Percentiles rank a stretch among this genome's conserved stretches.
phyloP scores from a whole-genome alignment of 495 filamentous ascomycete species.

The Paragyromitra xinjiangensis region DNA sequence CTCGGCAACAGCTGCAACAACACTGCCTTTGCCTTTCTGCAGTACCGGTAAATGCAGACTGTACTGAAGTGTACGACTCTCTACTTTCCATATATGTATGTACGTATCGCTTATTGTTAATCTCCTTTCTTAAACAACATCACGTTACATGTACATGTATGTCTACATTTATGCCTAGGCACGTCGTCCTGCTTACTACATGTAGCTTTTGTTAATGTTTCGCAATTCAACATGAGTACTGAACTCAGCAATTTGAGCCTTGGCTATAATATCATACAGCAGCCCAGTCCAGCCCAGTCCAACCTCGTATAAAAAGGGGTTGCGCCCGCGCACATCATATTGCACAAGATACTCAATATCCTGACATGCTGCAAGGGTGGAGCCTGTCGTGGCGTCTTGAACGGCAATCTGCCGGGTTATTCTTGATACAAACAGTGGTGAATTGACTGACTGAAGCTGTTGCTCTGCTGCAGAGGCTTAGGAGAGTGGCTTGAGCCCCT shows the following conservation, averaged over 20 bases:
- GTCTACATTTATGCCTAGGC: not conserved
- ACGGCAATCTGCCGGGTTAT: conserved; percentile 44
- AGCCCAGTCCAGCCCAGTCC: not conserved
- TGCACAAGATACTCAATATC: conserved; percentile 45
- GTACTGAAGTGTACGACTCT: conserved; percentile 2
- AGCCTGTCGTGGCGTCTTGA: conserved; percentile 49
- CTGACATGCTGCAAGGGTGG: conserved; percentile 41
- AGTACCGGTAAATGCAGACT: conserved; percentile 5
- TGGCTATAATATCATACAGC: conserved; percentile 18
- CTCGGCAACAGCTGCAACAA: conserved; percentile 30
- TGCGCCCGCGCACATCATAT: conserved; percentile 44
- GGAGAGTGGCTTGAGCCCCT: conserved; percentile 44
- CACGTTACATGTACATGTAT: not conserved
- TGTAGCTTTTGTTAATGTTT: conserved; percentile 19
- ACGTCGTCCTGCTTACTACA: conserved; percentile 30
- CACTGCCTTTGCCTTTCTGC: conserved; percentile 1
- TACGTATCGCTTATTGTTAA: not conserved
- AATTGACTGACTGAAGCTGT: conserved; percentile 3
- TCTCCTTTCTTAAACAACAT: conserved; percentile 6
- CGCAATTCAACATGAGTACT: conserved; percentile 21
- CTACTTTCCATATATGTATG: conserved; percentile 12
- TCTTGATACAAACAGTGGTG: conserved; percentile 30
- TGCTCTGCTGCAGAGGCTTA: conserved; percentile 23
- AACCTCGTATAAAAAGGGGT: conserved; percentile 45
- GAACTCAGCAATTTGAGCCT: conserved; percentile 21